Evolutionary conservation across 306 rosid genomes (phyloP), one percentile per base, ranked within the genome.

Genomic region (Cicer judaicum): DNA sequence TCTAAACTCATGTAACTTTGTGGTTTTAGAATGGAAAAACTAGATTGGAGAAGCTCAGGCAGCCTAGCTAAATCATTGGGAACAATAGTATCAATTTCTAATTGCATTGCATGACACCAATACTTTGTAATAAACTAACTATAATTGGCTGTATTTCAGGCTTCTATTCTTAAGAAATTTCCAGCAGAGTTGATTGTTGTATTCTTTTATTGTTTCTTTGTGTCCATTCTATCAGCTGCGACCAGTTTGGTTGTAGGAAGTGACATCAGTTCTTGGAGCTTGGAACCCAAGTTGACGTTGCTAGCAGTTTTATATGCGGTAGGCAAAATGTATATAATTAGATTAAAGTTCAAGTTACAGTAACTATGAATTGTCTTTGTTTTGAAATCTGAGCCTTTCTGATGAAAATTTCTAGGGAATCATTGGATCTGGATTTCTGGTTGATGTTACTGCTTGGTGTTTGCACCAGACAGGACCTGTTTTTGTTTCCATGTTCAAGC

Each of bases 401-500:
- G 53, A 38, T 55, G 46, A 72, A 60, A 71, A 38, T 77, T 76
- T 48, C 40, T 70, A 92, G 97, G 97, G 85, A 79, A 69, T 79
- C 40, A 52, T 88, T 78, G 98, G 98, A 67, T 85, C 89, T 70
- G 91, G 87, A 39, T 73, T 93, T 82, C 93, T 87, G 85, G 87
- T 87, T 65, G 85, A 8, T 40, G 43, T 40, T 40, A 46, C 62
- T 40, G 43, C 89, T 12, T 93, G 96, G 96, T 89, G 98, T 78
- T 74, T 93, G 68, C 81, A 70, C 63, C 62, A 72, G 84, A 85
- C 88, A 7, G 98, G 95, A 36, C 98, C 97, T 9, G 93, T 89
- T 84, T 93, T 90, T 61, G 91, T 89, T 48, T 74, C 97, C 10
- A 89, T 88, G 93, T 93, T 93, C 85, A 93, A 90, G 87, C 96